These are phyloP conservation scores for Lepidium aucheri DNA, from an alignment of 345 rosid genomes.

Conservation along the genomic window DNA sequence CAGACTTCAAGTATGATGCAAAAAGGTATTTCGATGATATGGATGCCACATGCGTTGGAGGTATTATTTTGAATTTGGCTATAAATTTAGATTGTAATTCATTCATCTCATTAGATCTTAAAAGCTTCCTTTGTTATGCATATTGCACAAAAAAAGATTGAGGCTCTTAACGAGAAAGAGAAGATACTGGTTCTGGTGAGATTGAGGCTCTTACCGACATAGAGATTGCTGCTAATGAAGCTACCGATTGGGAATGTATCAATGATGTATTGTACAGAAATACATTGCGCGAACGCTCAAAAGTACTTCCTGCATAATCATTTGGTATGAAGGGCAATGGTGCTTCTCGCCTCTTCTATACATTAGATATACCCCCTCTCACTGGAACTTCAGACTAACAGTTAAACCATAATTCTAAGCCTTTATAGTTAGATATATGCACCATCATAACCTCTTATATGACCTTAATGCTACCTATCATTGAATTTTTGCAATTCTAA, in stretches of 20 bases:
- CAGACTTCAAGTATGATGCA: constrained; percentile 91
- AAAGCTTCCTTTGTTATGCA: constrained; percentile 8
- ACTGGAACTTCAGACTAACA: not conserved
- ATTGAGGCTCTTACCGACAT: constrained; percentile 74
- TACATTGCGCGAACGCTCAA: constrained; percentile 88
- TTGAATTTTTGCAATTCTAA: not conserved
- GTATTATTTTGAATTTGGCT: constrained; percentile 29
- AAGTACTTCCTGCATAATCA: constrained; percentile 65
- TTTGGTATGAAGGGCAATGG: constrained; percentile 50
- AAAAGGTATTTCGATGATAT: constrained; percentile 98
- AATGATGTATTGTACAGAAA: constrained; percentile 78
- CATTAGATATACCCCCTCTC: not conserved
- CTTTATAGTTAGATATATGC: not conserved
- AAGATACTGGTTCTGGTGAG: constrained; percentile 88
- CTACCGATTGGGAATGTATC: constrained; percentile 96
- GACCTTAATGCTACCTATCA: not conserved
- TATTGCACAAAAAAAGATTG: constrained; percentile 44
- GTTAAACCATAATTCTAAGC: not conserved
- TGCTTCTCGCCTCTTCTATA: not conserved
- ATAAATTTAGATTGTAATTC: not conserved
- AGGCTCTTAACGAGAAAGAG: too few species aligned
- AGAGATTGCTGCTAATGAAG: constrained; percentile 63
- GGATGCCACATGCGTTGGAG: constrained; percentile 72
- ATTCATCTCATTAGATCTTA: not conserved
- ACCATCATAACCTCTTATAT: not conserved